A percentile compares a stretch with the other conserved stretches of the same genome.
Conservation (phyloP, 768 basidiomycete genomes). For the Podaxis pistillaris region DNA sequence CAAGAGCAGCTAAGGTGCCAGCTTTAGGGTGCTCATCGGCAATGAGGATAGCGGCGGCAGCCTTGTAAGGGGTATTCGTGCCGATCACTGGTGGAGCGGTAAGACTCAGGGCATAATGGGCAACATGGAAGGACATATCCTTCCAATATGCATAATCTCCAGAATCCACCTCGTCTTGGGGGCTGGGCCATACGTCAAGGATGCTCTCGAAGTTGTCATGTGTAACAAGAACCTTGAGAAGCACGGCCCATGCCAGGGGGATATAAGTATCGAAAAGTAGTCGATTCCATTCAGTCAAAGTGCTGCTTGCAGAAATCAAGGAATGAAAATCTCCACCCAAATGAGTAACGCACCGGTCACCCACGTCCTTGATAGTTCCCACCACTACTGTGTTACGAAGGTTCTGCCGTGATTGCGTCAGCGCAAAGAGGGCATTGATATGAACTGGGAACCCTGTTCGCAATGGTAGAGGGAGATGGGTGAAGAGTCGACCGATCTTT, state of each 20-base stretch:
- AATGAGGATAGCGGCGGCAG: conserved; percentile 23
- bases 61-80: background rate
- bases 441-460: conserved; percentile 43
- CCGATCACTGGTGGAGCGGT: conserved; percentile 35
- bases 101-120: conserved; percentile 23
- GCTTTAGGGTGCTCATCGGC: conserved; percentile 21
- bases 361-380: conserved; percentile 33
- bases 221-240: conserved; percentile 31
- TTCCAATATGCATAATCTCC: conserved; percentile 43
- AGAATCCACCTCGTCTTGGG: conserved; percentile 26
- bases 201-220: conserved; percentile 24
- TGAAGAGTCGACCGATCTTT: conserved; percentile 41
- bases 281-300: conserved; percentile 47
- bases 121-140: conserved; percentile 27
- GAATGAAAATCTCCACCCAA: background rate
- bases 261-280: conserved; percentile 43
- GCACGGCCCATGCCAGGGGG: conserved; percentile 38
- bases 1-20: conserved; percentile 26
- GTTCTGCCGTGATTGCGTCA: conserved; percentile 44
- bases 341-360: conserved; percentile 37
- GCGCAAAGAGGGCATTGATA: conserved; percentile 45
- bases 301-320: conserved; percentile 24
- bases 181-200: conserved; percentile 40
- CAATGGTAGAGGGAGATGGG: conserved; percentile 47
- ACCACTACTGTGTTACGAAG: conserved; percentile 40